phyloP scores from a whole-genome alignment of 2,329 filamentous ascomycete genomes.

The Monosporascus cannonballus region DNA sequence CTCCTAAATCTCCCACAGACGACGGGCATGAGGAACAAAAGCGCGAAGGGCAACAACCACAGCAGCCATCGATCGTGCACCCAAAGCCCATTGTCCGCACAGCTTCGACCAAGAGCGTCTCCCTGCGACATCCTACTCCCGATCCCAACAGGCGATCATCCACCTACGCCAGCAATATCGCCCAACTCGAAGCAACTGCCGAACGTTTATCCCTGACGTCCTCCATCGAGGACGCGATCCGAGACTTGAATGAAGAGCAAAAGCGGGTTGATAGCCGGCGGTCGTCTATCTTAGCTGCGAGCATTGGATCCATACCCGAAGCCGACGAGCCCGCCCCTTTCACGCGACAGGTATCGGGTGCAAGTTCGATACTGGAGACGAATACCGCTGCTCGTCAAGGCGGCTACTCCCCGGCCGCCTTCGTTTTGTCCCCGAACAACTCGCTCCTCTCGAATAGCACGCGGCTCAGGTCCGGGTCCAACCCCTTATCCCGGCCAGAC shows the following conservation, averaged over 20 bases:
- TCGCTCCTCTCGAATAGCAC: conserved; percentile 48
- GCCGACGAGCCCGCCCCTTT: conserved; percentile 23
- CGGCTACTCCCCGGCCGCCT: conserved; percentile 63
- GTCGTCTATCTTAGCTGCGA: conserved; percentile 54
- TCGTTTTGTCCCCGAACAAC: conserved; percentile 60
- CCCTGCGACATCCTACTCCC: conserved; percentile 53
- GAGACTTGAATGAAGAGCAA: conserved; percentile 63
- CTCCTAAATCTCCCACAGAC: conserved; percentile 4
- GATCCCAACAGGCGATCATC: conserved; percentile 57
- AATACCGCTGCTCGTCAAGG: conserved; percentile 62
- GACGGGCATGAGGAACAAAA: background rate
- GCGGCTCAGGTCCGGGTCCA: conserved; percentile 49
- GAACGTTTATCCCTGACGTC: conserved; percentile 68
- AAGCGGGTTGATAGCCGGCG: conserved; percentile 63
- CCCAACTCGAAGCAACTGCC: conserved; percentile 68
- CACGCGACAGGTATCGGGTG: conserved; percentile 40
- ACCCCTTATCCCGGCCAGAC: conserved; percentile 37
- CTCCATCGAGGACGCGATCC: conserved; percentile 73
- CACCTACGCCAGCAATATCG: conserved; percentile 61
- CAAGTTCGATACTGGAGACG: conserved; percentile 61
- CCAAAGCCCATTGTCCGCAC: conserved; percentile 42
- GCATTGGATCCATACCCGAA: conserved; percentile 31
- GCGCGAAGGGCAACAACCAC: background rate
- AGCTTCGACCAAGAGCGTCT: conserved; percentile 36
- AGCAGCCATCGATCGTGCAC: conserved; percentile 18